Base-by-base conservation (phyloP, 768 basidiomycete genomes). In the Lentinus brumalis region DNA sequence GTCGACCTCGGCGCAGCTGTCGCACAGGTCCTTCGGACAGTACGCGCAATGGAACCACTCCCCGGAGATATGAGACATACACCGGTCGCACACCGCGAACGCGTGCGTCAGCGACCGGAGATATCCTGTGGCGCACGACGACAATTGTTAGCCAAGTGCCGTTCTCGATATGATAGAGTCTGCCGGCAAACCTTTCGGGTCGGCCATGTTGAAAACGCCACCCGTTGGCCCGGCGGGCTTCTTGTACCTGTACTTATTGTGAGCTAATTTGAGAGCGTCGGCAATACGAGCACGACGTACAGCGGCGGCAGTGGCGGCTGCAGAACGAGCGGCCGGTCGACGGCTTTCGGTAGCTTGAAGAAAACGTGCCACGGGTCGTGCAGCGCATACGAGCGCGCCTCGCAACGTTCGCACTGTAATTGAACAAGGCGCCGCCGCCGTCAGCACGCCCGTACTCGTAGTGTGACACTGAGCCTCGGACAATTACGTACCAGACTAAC, bases 11-110 rank as follows among this genome's bases (percentile, higher is more conserved):
- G 95, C 91, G 67, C 95, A 96, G 32, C 81, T 81, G 44, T 86
- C 86, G 74, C 96, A 97, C n/a, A 96, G 77, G 71, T 98, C 96
- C 66, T 84, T 87, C 6, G 82, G 81, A 69, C 95, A 97, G 69
- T 94, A 92, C 4, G 86, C 93, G 69, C 96, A 98, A 66, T 90
- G 84, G 74, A 88, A 91, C 96, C 96, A 98, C 66, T 86, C 84
- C 15, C 96, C 96, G n/a, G 79, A 76, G 56, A 97, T 96, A 52
- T 80, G 82, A 29, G 80, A 82, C 79, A 94, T 85, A 72, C 96
- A 96, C 47, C 87, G 84, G 75, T 98, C 96, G 66, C 96, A 98
- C 6, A 94, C 73, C 6, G 94, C 90, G 21, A 82, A 76, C 4
- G 77, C 68, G 70, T 95, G 92, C 46, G 79, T 67, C 16, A 95